Percentiles rank a stretch among this genome's conserved stretches.
Conservation (phyloP, 1,284 basidiomycete species). For the Apiotrichum veenhuisii region DNA sequence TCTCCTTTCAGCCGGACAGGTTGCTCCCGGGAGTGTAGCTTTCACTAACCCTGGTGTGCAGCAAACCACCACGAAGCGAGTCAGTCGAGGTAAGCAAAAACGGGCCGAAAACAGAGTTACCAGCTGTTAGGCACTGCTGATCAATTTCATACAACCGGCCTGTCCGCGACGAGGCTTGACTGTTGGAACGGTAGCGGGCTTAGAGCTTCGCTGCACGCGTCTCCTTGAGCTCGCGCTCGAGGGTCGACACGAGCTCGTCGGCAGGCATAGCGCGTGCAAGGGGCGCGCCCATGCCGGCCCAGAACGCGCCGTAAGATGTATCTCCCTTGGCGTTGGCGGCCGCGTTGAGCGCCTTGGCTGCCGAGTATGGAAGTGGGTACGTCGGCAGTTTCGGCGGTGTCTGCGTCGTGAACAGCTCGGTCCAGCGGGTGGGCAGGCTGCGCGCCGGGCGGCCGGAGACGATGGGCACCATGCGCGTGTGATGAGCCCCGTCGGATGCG, state of each 20-base stretch:
- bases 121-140: too few species aligned
- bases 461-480: constrained; percentile 25
- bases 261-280: constrained; percentile 26
- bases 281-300: constrained; percentile 35
- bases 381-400: constrained; percentile 9
- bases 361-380: constrained; percentile 38
- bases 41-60: too few species aligned
- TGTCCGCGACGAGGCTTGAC: too few species aligned
- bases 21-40: too few species aligned
- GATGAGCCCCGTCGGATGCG: constrained; percentile 5
- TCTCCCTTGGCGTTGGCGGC: constrained; percentile 32
- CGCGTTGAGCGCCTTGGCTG: constrained; percentile 31
- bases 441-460: constrained; percentile 38
- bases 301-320: constrained; percentile 31
- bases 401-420: constrained; percentile 8
- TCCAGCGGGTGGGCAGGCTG: constrained; percentile 27
- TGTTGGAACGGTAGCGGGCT: too few species aligned
- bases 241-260: constrained; percentile 18
- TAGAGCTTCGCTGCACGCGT: background rate
- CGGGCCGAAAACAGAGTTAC: too few species aligned
- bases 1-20: too few species aligned
- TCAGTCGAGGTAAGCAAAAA: too few species aligned
- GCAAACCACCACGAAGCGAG: too few species aligned
- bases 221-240: constrained; percentile 20
- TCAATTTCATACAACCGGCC: too few species aligned